phyloP scores from a whole-genome alignment of 2,329 filamentous ascomycete genomes.

The Exophiala phaeomuriformis region DNA sequence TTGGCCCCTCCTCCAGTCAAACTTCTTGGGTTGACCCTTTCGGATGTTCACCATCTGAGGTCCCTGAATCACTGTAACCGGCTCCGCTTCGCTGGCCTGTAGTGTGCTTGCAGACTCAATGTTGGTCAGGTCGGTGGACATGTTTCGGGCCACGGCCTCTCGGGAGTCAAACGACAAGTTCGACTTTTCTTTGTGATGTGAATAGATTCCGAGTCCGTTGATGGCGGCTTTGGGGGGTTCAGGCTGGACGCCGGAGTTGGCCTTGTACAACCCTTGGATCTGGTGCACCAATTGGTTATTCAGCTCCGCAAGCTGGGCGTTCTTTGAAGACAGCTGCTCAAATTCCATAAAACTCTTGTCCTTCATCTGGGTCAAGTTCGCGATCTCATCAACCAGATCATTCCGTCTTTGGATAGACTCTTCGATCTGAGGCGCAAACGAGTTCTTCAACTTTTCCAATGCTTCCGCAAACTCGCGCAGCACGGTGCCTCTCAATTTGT shows the following conservation, averaged over 20 bases:
- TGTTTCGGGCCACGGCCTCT: conserved; percentile 40
- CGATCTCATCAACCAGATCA: conserved; percentile 75
- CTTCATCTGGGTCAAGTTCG: conserved; percentile 72
- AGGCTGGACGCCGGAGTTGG: conserved; percentile 51
- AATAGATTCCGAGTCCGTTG: conserved; percentile 60
- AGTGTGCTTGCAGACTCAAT: conserved; percentile 55
- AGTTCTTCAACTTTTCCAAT: conserved; percentile 67
- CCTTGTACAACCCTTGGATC: conserved; percentile 88
- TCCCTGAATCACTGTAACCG: conserved; percentile 54
- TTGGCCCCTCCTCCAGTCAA: conserved; percentile 98
- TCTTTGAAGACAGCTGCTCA: conserved; percentile 88
- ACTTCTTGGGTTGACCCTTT: conserved; percentile 90
- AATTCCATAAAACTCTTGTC: conserved; percentile 93
- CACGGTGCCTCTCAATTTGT: conserved; percentile 58
- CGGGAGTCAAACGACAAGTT: conserved; percentile 37
- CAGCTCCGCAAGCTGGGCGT: conserved; percentile 85
- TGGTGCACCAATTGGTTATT: conserved; percentile 93
- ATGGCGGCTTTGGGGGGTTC: conserved; percentile 32
- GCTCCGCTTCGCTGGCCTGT: conserved; percentile 60
- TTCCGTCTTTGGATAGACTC: conserved; percentile 85
- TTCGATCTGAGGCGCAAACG: conserved; percentile 67
- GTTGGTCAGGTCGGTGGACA: conserved; percentile 42
- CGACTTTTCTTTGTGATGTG: conserved; percentile 47
- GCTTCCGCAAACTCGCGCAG: conserved; percentile 56
- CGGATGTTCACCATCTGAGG: conserved; percentile 94